These are phyloP conservation scores for Xanthoconium stramineum DNA, from an alignment of 768 basidiomycete genomes.

Conservation along the genomic window DNA sequence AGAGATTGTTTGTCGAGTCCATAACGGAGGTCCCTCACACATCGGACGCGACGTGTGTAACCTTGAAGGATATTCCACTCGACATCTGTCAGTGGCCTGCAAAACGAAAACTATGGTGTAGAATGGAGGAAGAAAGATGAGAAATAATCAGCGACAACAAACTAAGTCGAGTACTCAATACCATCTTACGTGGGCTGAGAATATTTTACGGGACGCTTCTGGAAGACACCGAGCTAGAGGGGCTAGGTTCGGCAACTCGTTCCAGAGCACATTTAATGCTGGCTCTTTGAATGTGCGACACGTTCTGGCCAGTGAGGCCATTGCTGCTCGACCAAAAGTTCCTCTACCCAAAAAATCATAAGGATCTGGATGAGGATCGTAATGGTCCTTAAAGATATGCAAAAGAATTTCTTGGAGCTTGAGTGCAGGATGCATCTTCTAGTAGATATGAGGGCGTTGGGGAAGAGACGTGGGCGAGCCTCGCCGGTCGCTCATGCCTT, in stretches of 20 bases:
- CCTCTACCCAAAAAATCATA: too few relatives aligned
- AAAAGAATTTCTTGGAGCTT: not conserved
- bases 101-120: not conserved
- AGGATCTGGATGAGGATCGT: too few relatives aligned
- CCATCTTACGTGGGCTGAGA: not conserved
- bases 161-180: too few relatives aligned
- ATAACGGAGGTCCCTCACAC: not conserved
- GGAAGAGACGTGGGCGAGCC: too few relatives aligned
- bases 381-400: not conserved
- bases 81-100: not conserved
- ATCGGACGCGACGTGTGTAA: not conserved
- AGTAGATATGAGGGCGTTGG: not conserved
- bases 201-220: not conserved
- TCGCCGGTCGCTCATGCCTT: too few relatives aligned
- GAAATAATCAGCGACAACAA: not conserved
- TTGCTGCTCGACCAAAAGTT: not conserved
- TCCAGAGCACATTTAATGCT: not conserved
- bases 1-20: not conserved
- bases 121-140: not conserved
- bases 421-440: not conserved
- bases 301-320: not conserved
- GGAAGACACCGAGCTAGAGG: not conserved
- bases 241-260: not conserved
- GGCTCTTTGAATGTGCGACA: not conserved
- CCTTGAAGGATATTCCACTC: not conserved